phyloP scores from a whole-genome alignment of 805 yeast genomes.

The Vanderwaltozyma verrucispora region DNA sequence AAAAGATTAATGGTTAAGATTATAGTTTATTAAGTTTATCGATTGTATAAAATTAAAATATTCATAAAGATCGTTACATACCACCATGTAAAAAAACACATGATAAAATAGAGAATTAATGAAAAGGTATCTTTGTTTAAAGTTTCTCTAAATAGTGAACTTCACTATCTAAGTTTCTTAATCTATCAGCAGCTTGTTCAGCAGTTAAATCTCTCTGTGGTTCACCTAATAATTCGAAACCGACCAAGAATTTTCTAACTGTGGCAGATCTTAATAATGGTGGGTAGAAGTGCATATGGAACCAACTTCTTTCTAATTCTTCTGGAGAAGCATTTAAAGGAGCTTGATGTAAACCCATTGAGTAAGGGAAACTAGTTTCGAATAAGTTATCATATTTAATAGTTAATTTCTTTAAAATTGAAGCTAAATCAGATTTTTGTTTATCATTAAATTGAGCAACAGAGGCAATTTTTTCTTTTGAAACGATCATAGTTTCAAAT shows the following conservation, averaged over 20 bases:
- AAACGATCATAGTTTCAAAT: conserved; percentile 54
- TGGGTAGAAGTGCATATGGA: conserved; percentile 73
- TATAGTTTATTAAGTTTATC: too few relatives aligned
- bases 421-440: conserved; percentile 47
- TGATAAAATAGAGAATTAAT: too few relatives aligned
- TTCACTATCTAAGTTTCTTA: conserved; percentile 34
- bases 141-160: conserved; percentile 33
- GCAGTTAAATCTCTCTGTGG: conserved; percentile 40
- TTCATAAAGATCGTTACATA: too few relatives aligned
- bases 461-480: conserved; percentile 45
- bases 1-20: too few relatives aligned
- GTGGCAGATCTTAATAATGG: conserved; percentile 67
- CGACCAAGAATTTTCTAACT: conserved; percentile 65
- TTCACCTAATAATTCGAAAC: conserved; percentile 58
- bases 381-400: conserved; percentile 62
- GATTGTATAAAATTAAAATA: too few relatives aligned
- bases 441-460: conserved; percentile 36
- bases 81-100: too few relatives aligned
- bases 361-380: conserved; percentile 61
- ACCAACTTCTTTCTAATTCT: conserved; percentile 39
- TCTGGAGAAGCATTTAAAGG: conserved; percentile 41
- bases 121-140: too few relatives aligned
- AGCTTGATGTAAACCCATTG: conserved; percentile 77
- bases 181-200: conserved; percentile 28
- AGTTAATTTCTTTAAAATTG: conserved; percentile 42